A percentile compares a stretch with the other conserved stretches of the same genome.
Conservation (phyloP, 1,284 basidiomycete species). For the Tylopilus orsonianus region DNA sequence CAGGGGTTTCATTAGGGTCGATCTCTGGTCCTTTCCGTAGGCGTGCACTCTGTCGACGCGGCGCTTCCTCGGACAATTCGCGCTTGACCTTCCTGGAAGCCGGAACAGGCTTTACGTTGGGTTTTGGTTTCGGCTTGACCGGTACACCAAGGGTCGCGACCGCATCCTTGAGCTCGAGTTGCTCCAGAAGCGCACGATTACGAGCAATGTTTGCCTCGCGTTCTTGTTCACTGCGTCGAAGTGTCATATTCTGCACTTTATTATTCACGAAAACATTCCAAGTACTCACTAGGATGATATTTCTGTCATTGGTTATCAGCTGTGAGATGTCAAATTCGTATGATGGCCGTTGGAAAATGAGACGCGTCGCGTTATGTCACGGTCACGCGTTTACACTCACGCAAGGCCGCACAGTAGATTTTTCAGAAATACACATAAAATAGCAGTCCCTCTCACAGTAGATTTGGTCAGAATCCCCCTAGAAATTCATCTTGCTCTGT, state of each 20-base stretch:
- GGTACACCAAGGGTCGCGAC: conserved; percentile 48
- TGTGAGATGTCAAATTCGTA: neutral
- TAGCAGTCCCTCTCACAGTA: too few relatives aligned
- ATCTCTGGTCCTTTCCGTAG: conserved; percentile 42
- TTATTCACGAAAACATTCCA: neutral
- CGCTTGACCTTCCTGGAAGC: conserved; percentile 53
- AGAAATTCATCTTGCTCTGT: too few relatives aligned
- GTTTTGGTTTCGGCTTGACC: conserved; percentile 37
- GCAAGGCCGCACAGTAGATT: too few relatives aligned
- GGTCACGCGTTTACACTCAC: too few relatives aligned
- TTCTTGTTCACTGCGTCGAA: conserved; percentile 59
- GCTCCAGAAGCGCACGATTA: conserved; percentile 68
- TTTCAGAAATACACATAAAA: too few relatives aligned
- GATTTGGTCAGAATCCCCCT: too few relatives aligned
- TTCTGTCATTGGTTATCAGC: conserved; percentile 37
- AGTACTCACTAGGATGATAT: conserved; percentile 52
- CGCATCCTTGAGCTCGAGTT: conserved; percentile 65
- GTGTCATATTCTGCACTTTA: conserved; percentile 6
- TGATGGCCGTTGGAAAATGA: conserved; percentile 2
- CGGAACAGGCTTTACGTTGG: conserved; percentile 63
- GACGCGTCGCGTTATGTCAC: conserved; percentile 32
- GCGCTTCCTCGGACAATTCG: conserved; percentile 40
- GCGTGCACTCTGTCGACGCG: conserved; percentile 64
- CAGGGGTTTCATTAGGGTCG: conserved; percentile 63
- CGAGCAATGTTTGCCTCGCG: conserved; percentile 77